Conservation (phyloP, 1,284 basidiomycete species). For the Singerocomus inundabilis region DNA sequence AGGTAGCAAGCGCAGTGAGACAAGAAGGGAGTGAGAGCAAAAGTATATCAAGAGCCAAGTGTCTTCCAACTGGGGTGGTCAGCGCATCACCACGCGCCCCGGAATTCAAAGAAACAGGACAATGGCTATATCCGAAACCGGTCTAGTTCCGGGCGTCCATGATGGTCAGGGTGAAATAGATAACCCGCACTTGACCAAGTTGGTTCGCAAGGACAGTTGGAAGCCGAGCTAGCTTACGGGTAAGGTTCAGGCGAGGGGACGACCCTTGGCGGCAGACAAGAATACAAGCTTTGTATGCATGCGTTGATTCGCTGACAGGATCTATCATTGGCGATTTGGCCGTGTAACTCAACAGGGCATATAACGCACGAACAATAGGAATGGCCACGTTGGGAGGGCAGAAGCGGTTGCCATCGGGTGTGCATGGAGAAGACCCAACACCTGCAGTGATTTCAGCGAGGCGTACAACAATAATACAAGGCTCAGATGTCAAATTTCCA, state of each 20-base stretch:
- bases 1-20: slow-evolving; percentile 27
- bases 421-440: slow-evolving; percentile 1
- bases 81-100: slow-evolving; percentile 14
- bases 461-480: slow-evolving; percentile 25
- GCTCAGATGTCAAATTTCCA: slow-evolving; percentile 20
- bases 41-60: slow-evolving; percentile 21
- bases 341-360: slow-evolving; percentile 19
- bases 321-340: slow-evolving; percentile 3
- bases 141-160: slow-evolving; percentile 31
- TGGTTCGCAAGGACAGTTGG: slow-evolving; percentile 13
- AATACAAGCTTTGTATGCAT: slow-evolving; percentile 17
- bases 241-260: slow-evolving; percentile 14
- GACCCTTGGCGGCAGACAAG: slow-evolving; percentile 12
- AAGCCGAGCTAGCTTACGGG: slow-evolving; percentile 2
- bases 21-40: slow-evolving; percentile 19
- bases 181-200: slow-evolving; percentile 18
- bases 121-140: slow-evolving; percentile 38
- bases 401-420: slow-evolving; percentile 14
- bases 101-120: slow-evolving; percentile 25
- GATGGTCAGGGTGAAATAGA: slow-evolving; percentile 17
- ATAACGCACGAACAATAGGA: slow-evolving; percentile 26
- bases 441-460: no score
- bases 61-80: slow-evolving; percentile 4
- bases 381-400: slow-evolving; percentile 20
- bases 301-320: slow-evolving; percentile 7